phyloP scores from a whole-genome alignment of 495 filamentous ascomycete genomes.

The Hyaloscypha finlandica region DNA sequence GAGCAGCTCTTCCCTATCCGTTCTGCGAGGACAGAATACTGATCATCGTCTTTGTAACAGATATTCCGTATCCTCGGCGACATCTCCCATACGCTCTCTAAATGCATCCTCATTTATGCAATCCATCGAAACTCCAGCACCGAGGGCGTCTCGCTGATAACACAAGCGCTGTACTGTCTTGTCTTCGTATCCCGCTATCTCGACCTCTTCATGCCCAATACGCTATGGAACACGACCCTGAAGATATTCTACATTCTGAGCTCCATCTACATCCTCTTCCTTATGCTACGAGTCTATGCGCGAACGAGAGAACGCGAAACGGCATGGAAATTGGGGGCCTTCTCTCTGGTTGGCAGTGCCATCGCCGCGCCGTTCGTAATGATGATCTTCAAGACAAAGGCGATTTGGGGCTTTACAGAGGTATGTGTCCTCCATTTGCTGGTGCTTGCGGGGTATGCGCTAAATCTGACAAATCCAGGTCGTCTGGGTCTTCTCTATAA shows the following conservation, averaged over 20 bases:
- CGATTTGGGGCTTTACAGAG: constrained; percentile 47
- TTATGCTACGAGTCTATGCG: constrained; percentile 86
- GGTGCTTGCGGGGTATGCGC: not conserved
- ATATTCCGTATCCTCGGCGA: constrained; percentile 82
- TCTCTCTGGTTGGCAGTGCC: constrained; percentile 59
- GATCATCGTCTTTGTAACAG: constrained; percentile 40
- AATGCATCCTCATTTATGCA: constrained; percentile 86
- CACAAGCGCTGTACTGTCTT: constrained; percentile 81
- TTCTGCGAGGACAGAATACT: not conserved
- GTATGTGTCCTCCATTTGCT: constrained; percentile 15
- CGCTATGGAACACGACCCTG: constrained; percentile 67
- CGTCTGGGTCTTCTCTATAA: constrained; percentile 82
- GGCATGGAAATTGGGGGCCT: constrained; percentile 82
- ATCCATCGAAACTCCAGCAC: constrained; percentile 87
- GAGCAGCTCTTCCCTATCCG: not conserved
- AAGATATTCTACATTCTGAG: constrained; percentile 87
- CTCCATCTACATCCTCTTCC: constrained; percentile 81
- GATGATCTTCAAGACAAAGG: constrained; percentile 55
- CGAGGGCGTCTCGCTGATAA: constrained; percentile 95
- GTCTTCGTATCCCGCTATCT: constrained; percentile 90
- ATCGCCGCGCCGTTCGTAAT: constrained; percentile 66
- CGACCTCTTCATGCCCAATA: constrained; percentile 62
- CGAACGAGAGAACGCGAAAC: constrained; percentile 87
- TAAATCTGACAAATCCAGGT: constrained; percentile 45
- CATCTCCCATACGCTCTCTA: constrained; percentile 78